Percentiles rank a stretch among this genome's conserved stretches.
These are phyloP conservation scores for Fusarium nygamai DNA, from an alignment of 2,329 filamentous ascomycete species.

Conservation along the genomic window DNA sequence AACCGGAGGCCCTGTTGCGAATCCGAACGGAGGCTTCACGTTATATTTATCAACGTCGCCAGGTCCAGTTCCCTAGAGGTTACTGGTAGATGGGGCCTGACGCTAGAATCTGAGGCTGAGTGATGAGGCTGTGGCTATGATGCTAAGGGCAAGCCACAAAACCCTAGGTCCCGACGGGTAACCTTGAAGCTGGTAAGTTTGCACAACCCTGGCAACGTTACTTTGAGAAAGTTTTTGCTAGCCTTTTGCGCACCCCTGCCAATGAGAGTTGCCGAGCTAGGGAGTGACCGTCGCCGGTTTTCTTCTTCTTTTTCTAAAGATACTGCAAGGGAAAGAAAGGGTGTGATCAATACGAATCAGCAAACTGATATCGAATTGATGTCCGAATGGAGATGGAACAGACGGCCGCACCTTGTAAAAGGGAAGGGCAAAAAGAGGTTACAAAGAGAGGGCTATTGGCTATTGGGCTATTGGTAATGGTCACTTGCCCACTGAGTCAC, in stretches of 20 bases:
- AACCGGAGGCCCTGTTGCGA: constrained; percentile 5
- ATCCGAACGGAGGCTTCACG: constrained; percentile 18
- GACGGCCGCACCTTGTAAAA: constrained; percentile 2
- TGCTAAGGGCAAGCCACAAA: constrained; percentile 29
- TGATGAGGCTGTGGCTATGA: constrained; percentile 20
- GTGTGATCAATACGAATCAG: constrained; percentile 28
- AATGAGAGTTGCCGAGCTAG: constrained; percentile 20
- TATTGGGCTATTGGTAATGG: neutral
- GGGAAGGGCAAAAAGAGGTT: constrained; percentile 16
- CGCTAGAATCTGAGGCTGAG: constrained; percentile 23
- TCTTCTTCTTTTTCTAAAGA: neutral
- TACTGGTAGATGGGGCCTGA: neutral
- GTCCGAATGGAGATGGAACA: constrained; percentile 9
- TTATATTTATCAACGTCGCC: constrained; percentile 26
- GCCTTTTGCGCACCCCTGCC: constrained; percentile 8
- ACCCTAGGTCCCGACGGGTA: constrained; percentile 7
- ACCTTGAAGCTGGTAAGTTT: constrained; percentile 2
- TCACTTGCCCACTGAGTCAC: constrained; percentile 31
- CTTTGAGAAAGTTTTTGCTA: constrained; percentile 11
- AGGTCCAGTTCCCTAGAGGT: neutral
- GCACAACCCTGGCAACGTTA: constrained; percentile 38
- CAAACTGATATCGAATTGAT: constrained; percentile 8
- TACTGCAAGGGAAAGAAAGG: constrained; percentile 16
- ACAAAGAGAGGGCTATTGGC: neutral
- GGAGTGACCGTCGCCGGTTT: constrained; percentile 7